Evolutionary conservation across 2,329 filamentous ascomycete genomes (phyloP).

Genomic region (Aspergillus udagawae): DNA sequence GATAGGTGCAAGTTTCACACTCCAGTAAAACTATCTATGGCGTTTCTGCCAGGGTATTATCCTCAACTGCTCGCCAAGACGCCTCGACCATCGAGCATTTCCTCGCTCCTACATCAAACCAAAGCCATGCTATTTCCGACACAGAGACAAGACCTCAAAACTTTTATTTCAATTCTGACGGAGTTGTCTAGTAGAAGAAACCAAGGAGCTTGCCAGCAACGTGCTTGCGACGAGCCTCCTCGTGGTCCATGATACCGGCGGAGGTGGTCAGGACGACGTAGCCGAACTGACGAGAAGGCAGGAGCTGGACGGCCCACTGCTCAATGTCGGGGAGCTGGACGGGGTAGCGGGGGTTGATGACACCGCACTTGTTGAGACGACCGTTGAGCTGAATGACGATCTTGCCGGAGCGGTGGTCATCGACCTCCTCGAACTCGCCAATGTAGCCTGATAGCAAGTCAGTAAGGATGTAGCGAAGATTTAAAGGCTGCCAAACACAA

Average conservation of each 20-base stretch:
- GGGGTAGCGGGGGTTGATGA: slow-evolving; percentile 99
- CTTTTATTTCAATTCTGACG: slow-evolving; percentile 15
- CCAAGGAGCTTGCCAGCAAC: slow-evolving; percentile 98
- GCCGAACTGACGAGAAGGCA: slow-evolving; percentile 99
- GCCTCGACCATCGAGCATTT: slow-evolving; percentile 16
- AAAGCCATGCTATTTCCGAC: slow-evolving; percentile 18
- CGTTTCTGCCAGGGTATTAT: slow-evolving; percentile 21
- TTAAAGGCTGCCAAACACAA: slow-evolving; percentile 88
- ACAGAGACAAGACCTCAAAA: slow-evolving; percentile 27
- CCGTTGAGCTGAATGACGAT: slow-evolving; percentile 99
- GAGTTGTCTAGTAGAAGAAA: slow-evolving; percentile 84
- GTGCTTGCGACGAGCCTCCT: slow-evolving; percentile 98
- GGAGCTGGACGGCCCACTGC: slow-evolving; percentile 99
- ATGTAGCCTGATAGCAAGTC: slow-evolving; percentile 76
- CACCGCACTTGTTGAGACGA: slow-evolving; percentile 98
- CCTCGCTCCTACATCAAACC: slow-evolving; percentile 11
- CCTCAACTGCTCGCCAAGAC: slow-evolving; percentile 21
- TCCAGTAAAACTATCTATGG: slow-evolving; percentile 23
- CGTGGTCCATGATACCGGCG: slow-evolving; percentile 99
- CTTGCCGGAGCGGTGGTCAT: slow-evolving; percentile 99
- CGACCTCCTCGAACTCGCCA: slow-evolving; percentile 98
- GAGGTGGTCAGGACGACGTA: slow-evolving; percentile 99
- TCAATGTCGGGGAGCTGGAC: slow-evolving; percentile 95
- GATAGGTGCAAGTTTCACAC: slow-evolving; percentile 14
- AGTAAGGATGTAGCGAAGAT: slow-evolving; percentile 76